Evolutionary conservation across 371 early-diverging fungal genomes (phyloP), one percentile per base, ranked within the genome.

Genomic region (Smittium mucronatum): DNA sequence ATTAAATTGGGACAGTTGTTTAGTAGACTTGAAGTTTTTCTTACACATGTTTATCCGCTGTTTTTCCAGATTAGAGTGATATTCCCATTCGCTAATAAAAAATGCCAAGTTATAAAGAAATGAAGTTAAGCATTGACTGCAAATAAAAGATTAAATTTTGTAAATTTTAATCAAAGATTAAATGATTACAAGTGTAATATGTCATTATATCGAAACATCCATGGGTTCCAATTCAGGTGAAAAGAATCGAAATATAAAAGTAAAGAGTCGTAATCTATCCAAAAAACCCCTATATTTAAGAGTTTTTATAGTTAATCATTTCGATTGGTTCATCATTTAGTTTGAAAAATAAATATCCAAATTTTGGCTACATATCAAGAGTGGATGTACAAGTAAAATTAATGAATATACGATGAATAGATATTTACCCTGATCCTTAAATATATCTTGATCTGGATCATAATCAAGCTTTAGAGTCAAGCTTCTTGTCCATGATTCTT

Each of bases 181-280:
- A 29, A 11, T 28, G n/a, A 11, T 67, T 67, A 63, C 67, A 77
- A 81, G 69, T 92, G 90, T 32, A 85, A 67, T 2, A 82, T 84
- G 74, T 84, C 82, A 30, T 84, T 80, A 75, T 87, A 80, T 1
- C 76, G 73, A 71, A 91, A 91, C 57, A 85, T 68, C 31, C 80
- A 84, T 17, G 93, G 90, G 75, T 92, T 89, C 94, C 93, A 93
- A 75, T 92, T 93, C 36, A 93, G 75, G 72, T 94, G 93, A 36
- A 93, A 88, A 0, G 92, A 89, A 34, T 89, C 88, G 70, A 93
- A 93, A 34, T 85, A 77, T 0, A 70, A 63, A 70, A 90, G 89
- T 0, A 93, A 85, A 1, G 92, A 91, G 31, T 87, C 89, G 70
- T 82, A 93, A 70, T 91, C 87, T 63, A 93, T 90, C 92, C 93